Percentiles rank a stretch among this genome's conserved stretches.
Conservation (phyloP, 768 basidiomycete genomes). For the Amanita thiersii region DNA sequence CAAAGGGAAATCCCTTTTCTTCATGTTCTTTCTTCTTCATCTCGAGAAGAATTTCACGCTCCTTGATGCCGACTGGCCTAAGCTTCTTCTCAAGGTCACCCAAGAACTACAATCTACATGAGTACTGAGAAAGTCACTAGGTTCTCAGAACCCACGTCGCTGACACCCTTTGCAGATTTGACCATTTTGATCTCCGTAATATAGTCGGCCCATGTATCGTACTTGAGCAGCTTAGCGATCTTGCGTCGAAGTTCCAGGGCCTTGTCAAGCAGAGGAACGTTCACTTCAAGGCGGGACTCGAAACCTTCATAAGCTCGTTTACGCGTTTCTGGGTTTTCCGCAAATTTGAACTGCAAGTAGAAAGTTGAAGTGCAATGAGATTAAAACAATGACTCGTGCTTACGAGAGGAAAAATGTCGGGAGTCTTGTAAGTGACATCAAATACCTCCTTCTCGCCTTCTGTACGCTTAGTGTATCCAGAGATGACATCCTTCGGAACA, state of each 20-base stretch:
- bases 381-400: slow-evolving; percentile 13
- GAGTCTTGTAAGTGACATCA: slow-evolving; percentile 75
- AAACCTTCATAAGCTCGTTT: slow-evolving; percentile 55
- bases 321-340: slow-evolving; percentile 62
- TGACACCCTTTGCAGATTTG: slow-evolving; percentile 56
- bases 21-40: slow-evolving; percentile 72
- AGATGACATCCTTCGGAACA: slow-evolving; percentile 71
- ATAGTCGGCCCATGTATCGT: slow-evolving; percentile 80
- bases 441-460: slow-evolving; percentile 52
- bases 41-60: slow-evolving; percentile 56
- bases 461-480: slow-evolving; percentile 63
- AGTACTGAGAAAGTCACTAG: slow-evolving; percentile 5
- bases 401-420: slow-evolving; percentile 74
- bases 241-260: slow-evolving; percentile 63
- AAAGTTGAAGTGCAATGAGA: not conserved
- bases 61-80: slow-evolving; percentile 61
- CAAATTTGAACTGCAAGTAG: slow-evolving; percentile 63
- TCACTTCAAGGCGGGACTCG: slow-evolving; percentile 61
- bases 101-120: slow-evolving; percentile 47
- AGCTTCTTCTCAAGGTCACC: slow-evolving; percentile 69
- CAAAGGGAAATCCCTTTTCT: slow-evolving; percentile 50
- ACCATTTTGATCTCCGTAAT: slow-evolving; percentile 83
- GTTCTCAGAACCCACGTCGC: slow-evolving; percentile 32
- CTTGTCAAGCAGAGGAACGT: slow-evolving; percentile 62
- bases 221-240: slow-evolving; percentile 61